These are phyloP conservation scores for Diaporthe batatas DNA, from an alignment of 2,329 filamentous ascomycete genomes.

Conservation along the genomic window DNA sequence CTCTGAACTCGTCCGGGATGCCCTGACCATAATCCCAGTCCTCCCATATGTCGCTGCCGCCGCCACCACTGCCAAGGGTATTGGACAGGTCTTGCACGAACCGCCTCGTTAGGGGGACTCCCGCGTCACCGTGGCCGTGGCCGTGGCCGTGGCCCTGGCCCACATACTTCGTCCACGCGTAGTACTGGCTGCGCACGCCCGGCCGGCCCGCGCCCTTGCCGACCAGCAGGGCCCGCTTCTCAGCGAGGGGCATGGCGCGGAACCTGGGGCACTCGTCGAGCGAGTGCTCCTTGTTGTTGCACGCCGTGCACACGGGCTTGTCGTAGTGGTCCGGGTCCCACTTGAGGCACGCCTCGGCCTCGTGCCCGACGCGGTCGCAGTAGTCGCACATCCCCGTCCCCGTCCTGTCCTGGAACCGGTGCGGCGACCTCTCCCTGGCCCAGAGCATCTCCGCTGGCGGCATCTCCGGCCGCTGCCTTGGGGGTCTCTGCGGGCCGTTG, in stretches of 20 bases:
- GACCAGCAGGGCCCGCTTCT: slow-evolving; percentile 21
- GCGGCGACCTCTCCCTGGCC: neutral
- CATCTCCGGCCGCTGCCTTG: neutral
- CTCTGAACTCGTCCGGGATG: neutral
- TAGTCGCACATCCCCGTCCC: slow-evolving; percentile 32
- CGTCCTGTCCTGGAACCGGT: slow-evolving; percentile 20
- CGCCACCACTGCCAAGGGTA: no score
- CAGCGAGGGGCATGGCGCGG: neutral
- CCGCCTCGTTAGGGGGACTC: slow-evolving; percentile 14
- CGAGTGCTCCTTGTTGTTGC: slow-evolving; percentile 26
- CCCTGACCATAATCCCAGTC: neutral
- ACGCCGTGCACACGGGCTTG: slow-evolving; percentile 33
- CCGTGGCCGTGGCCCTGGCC: neutral
- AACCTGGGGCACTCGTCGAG: slow-evolving; percentile 36
- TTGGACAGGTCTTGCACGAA: neutral
- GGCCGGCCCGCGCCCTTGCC: slow-evolving; percentile 16
- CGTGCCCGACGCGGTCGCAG: slow-evolving; percentile 33
- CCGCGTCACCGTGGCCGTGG: neutral
- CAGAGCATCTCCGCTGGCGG: neutral
- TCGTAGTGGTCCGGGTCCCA: slow-evolving; percentile 28
- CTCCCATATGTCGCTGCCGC: neutral
- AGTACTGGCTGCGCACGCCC: slow-evolving; percentile 30
- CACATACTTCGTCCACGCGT: slow-evolving; percentile 23
- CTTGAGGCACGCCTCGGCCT: slow-evolving; percentile 26
- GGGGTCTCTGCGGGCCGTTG: no score